Evolutionary conservation across 2,329 filamentous ascomycete species (phyloP).

Genomic region (Neopestalotiopsis sp.): DNA sequence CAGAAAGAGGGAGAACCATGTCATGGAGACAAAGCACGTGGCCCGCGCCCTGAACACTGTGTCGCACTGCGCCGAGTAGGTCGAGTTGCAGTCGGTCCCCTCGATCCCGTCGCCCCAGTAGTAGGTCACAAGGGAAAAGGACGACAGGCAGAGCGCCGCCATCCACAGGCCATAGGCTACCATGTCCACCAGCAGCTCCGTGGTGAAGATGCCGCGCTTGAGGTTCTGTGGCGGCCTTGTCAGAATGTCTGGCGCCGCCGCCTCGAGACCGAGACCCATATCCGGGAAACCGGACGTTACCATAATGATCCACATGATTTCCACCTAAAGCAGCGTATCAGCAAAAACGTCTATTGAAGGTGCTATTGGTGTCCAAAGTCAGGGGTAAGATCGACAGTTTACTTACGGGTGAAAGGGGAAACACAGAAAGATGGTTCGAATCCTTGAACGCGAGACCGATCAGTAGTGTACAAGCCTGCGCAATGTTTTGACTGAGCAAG

Average conservation of each 20-base stretch:
- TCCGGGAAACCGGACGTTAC: constrained; percentile 76
- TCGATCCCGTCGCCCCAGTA: constrained; percentile 61
- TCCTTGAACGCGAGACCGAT: constrained; percentile 78
- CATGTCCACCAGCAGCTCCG: constrained; percentile 71
- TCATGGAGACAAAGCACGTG: constrained; percentile 75
- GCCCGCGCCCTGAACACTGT: constrained; percentile 73
- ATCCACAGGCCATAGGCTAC: constrained; percentile 73
- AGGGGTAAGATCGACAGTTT: not conserved
- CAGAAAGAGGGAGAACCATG: constrained; percentile 77
- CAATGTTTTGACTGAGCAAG: constrained; percentile 73
- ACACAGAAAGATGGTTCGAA: constrained; percentile 66
- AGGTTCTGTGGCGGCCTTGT: constrained; percentile 68
- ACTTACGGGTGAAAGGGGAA: constrained; percentile 67
- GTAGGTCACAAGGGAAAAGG: constrained; percentile 70
- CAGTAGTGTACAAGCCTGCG: constrained; percentile 71
- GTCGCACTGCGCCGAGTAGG: constrained; percentile 59
- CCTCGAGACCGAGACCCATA: constrained; percentile 78
- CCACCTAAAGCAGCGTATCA: constrained; percentile 43
- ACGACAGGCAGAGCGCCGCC: constrained; percentile 64
- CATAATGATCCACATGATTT: constrained; percentile 85
- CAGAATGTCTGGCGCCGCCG: constrained; percentile 72
- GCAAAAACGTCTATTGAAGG: not conserved
- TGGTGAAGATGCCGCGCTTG: constrained; percentile 66
- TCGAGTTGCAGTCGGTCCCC: constrained; percentile 64
- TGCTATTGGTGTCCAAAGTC: not conserved